phyloP scores from a whole-genome alignment of 768 basidiomycete genomes.

The Amanita rubescens region DNA sequence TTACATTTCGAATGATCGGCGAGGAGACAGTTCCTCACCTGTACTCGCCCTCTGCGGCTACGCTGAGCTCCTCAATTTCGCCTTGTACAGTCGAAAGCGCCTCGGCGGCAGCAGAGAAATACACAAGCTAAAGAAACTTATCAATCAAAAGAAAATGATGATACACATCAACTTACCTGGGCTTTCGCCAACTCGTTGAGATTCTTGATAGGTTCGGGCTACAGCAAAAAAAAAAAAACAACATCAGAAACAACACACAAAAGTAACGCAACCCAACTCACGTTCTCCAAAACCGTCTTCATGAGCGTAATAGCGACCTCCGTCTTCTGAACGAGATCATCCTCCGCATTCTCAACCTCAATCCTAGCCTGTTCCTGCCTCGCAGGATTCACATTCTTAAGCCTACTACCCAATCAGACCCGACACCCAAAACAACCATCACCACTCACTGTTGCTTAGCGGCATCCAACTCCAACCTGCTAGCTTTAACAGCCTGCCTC shows the following conservation, averaged over 20 bases:
- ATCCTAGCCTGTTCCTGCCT: constrained; percentile 90
- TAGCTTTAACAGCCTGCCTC: constrained; percentile 69
- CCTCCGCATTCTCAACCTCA: constrained; percentile 89
- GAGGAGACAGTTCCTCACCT: constrained; percentile 38
- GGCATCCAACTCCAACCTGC: constrained; percentile 83
- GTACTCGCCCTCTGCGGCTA: constrained; percentile 93
- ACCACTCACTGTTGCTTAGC: constrained; percentile 75
- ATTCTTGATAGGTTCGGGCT: constrained; percentile 97
- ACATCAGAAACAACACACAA: background rate
- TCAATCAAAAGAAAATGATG: background rate
- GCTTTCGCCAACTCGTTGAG: constrained; percentile 89
- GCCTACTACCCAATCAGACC: constrained; percentile 29
- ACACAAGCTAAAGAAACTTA: constrained; percentile 45
- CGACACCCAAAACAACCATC: background rate
- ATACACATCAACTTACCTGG: constrained; percentile 37
- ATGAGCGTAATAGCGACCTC: constrained; percentile 94
- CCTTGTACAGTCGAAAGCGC: constrained; percentile 76
- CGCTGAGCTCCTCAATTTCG: constrained; percentile 88
- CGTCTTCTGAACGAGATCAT: constrained; percentile 96
- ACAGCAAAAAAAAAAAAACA: background rate
- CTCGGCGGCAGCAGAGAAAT: constrained; percentile 72
- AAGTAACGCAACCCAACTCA: constrained; percentile 32
- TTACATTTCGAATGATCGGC: constrained; percentile 1
- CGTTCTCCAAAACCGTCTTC: constrained; percentile 98
- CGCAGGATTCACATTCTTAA: constrained; percentile 69